Evolutionary conservation across 202 grass and related monocot species (phyloP), one percentile per base, ranked within the genome.

Genomic region (Elaeis oleifera): DNA sequence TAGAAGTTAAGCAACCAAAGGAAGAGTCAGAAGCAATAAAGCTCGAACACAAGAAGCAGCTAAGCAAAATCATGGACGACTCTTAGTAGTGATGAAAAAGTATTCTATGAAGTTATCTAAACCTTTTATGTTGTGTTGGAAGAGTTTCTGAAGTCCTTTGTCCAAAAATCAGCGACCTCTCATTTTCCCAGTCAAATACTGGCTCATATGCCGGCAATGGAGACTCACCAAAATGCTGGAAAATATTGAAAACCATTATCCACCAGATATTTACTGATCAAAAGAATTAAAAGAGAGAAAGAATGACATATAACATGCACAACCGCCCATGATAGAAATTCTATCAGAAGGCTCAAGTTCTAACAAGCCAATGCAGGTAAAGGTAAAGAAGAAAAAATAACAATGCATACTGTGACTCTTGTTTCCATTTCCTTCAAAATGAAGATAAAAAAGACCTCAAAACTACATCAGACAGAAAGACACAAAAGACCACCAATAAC

Each of bases 161-260:
- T 32, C 94, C 94, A 67, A 99, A 92, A 77, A 99, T 94, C 68
- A 92, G 71, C 18, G 88, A 92, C 24, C 88, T 94, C 75, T 94
- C 94, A 56, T 92, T 99, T 71, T 99, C 88, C 94, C 94, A 99
- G 81, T 94, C 94, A 89, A 94, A 99, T 78, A 88, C 88, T 56
- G 94, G 88, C 59, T 99, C 94, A 50, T 99, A 99, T 58, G 94
- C 76, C 3, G 85, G 88, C 74, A 99, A 76, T 73, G 94, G 85
- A 51, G 85, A 92, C 61, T 90, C 71, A 58, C 72, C 87, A 80
- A 77, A 89, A 52, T 86, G 85, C 94, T 99, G 87, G 59, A 85
- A 84, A 55, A 26, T 58, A 84, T 67, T 8, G 66, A 18, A 5
- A 44, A 16, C 5, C 21, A 8, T 24, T 21, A 54, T 21, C 26